Evolutionary conservation across 768 basidiomycete species (phyloP), one percentile per base, ranked within the genome.

Genomic region (Suillus clintonianus): DNA sequence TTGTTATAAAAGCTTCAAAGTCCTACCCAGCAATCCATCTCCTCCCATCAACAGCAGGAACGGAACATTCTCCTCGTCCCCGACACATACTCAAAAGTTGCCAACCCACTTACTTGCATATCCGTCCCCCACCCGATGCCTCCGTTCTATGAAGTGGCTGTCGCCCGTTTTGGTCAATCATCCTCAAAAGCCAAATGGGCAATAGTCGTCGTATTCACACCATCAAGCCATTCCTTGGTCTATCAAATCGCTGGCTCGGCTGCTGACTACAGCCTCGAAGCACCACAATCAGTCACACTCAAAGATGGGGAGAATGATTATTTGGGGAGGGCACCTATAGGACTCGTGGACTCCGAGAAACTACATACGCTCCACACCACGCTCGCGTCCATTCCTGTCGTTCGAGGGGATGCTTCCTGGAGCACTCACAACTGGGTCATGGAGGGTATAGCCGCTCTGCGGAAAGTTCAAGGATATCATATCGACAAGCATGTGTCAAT

Each of bases 81-180:
- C 17, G n/a, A 32, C 15, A 17, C 24, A 27, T 50, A 64, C 43
- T 45, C 61, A 59, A 50, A 48, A 48, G 10, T 15, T 63, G 36
- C 51, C 27, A 53, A 37, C 36, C 15, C 37, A 59, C 32, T 43
- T n/a, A 34, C 51, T 37, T 50, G 3, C 58, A 54, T n/a, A 63
- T 30, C 68, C 62, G 32, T 41, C 30, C 19, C 51, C 43, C 59
- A 60, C 45, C 11, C 57, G 13, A 76, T 76, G 74, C 76, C 74
- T 45, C 74, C 74, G 22, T 76, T 74, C 62, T 76, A 77, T 62
- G 74, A 76, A 50, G 67, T 76, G 59, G 55, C 76, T 7, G 68
- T 76, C 50, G 76, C 68, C 57, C 71, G 69, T 47, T 76, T 76
- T 59, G 56, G 51, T 4, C 69, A 71, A 39, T 36, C 65, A 30